Evolutionary conservation across 257 asterid species (phyloP).

Genomic region (Salvia rosmarinus): DNA sequence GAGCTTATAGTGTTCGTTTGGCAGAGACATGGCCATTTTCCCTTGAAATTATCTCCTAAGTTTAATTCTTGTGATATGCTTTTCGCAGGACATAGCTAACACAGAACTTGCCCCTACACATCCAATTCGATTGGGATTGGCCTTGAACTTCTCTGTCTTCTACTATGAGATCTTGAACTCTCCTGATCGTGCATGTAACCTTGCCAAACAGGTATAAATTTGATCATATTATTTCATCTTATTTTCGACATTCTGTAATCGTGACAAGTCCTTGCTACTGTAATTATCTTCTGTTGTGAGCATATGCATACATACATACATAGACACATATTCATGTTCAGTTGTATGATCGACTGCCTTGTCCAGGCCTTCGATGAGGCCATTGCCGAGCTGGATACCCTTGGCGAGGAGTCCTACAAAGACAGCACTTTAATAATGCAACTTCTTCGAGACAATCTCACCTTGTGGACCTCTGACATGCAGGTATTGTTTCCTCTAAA

Average conservation of each 20-base stretch:
- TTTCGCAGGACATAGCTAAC: slow-evolving; percentile 52
- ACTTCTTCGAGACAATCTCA: slow-evolving; percentile 68
- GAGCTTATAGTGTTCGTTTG: not conserved
- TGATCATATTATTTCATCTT: not conserved
- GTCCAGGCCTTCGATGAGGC: slow-evolving; percentile 61
- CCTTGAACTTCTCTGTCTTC: slow-evolving; percentile 59
- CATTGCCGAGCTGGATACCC: slow-evolving; percentile 60
- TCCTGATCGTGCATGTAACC: slow-evolving; percentile 65
- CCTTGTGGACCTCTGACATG: slow-evolving; percentile 62
- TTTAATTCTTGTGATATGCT: slow-evolving; percentile 8
- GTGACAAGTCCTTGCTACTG: not conserved
- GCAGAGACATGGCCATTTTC: not conserved
- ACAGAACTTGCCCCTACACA: slow-evolving; percentile 61
- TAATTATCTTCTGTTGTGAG: not conserved
- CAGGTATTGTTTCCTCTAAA: slow-evolving; percentile 44
- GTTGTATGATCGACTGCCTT: slow-evolving; percentile 19
- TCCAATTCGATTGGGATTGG: slow-evolving; percentile 60
- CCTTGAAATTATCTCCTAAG: not conserved
- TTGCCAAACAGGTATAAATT: slow-evolving; percentile 50
- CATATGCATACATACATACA: not conserved
- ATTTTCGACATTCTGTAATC: not conserved
- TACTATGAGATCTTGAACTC: slow-evolving; percentile 63
- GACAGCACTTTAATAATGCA: slow-evolving; percentile 87
- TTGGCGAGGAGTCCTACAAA: slow-evolving; percentile 97
- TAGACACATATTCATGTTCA: not conserved